Evolutionary conservation across 371 early-diverging fungal genomes (phyloP).

Genomic region (Chytridium lagenaria): DNA sequence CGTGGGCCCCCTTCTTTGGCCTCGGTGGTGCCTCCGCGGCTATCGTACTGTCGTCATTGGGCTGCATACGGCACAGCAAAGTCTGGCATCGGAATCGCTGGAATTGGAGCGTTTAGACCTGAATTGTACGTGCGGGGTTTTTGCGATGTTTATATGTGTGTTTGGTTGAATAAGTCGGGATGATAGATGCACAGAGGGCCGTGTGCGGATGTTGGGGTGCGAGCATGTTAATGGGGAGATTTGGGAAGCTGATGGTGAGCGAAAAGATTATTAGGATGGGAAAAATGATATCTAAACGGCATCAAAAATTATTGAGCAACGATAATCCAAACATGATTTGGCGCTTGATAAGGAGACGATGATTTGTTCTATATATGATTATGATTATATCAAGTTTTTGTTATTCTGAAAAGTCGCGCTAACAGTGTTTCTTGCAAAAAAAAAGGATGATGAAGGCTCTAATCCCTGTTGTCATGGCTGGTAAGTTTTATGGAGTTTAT

Average conservation of each 20-base stretch:
- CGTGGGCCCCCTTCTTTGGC: constrained; percentile 59
- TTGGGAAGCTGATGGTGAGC: not conserved
- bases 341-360: too few relatives aligned
- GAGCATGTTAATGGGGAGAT: not conserved
- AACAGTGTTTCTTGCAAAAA: not conserved
- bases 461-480: constrained; percentile 94
- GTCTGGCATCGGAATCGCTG: constrained; percentile 95
- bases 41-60: constrained; percentile 61
- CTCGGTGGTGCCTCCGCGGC: constrained; percentile 55
- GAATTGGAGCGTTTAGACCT: constrained; percentile 91
- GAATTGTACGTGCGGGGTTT: constrained; percentile 68
- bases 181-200: not conserved
- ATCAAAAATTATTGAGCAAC: too few relatives aligned
- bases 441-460: constrained; percentile 80
- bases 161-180: not conserved
- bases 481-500: constrained; percentile 28
- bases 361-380: too few relatives aligned
- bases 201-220: too few relatives aligned
- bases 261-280: too few relatives aligned
- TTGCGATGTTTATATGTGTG: not conserved
- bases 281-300: too few relatives aligned
- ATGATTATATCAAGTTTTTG: too few relatives aligned
- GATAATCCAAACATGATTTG: too few relatives aligned
- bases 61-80: constrained; percentile 98
- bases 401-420: not conserved